Evolutionary conservation across 331 rosid species (phyloP), one percentile per base, ranked within the genome.

Genomic region (Rosa hybrid): DNA sequence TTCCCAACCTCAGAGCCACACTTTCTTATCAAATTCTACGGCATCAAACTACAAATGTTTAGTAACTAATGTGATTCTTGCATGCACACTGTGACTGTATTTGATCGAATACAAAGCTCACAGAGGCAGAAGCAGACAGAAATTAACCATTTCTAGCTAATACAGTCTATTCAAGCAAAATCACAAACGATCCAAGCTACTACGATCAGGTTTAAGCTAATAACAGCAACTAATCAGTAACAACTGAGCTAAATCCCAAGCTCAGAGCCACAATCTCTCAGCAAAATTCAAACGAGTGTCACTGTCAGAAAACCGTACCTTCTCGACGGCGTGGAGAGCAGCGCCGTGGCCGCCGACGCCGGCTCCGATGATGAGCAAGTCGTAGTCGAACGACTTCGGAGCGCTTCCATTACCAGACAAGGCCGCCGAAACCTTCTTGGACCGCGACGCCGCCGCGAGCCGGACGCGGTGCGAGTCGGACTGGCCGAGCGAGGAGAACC

Each of bases 261-360:
- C 76, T 50, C 44, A 57, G 4, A 57, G 77, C 57, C 27, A 63
- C 20, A 76, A 65, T 56, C 20, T 16, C 72, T n/a, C 53, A 38
- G 54, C 44, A 25, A 69, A 60, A 3, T n/a, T 12, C 4, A 63
- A 63, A 46, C 46, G 10, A 62, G 12, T 12, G 8, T 54, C 41
- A 41, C 10, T 21, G 41, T 21, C 71, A 13, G 42, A 7, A 54
- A 8, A 38, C 48, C 53, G 25, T 18, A 96, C 99, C 98, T 93
- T 93, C 87, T 93, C 97, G 30, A 96, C 98, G 11, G 98, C 98
- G 67, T 96, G 98, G 56, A 96, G 95, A 21, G 99, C 98, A 7
- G 98, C 99, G 3, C 99, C 99, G 25, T 96, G 99, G 74, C 98
- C 98, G 0, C 98, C 99, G 68, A 96, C 99, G 9, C 99, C 99